Evolutionary conservation across 108 stramenopile species (phyloP).

Genomic region (Pseudonitzschia multiseries): DNA sequence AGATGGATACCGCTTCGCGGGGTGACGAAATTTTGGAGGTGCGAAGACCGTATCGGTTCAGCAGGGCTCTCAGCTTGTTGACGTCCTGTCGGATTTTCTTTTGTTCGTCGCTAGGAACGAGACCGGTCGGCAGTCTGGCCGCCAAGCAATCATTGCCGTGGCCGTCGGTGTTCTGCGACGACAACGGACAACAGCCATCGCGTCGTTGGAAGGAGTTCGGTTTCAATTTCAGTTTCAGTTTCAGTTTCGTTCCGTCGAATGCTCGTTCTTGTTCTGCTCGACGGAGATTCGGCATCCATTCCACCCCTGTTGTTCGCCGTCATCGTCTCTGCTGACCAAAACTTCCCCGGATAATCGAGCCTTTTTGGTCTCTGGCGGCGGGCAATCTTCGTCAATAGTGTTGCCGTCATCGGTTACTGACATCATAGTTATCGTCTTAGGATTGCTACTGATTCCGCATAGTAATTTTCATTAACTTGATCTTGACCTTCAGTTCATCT

Average conservation of each 20-base stretch:
- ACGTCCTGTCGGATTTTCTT: conserved; percentile 9
- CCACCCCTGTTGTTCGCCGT: neutral
- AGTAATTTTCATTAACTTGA: no score
- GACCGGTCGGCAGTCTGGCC: neutral
- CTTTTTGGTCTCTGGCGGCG: neutral
- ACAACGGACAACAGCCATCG: neutral
- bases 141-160: neutral
- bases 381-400: neutral
- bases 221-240: no score
- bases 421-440: neutral
- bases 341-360: neutral
- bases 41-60: conserved; percentile 48
- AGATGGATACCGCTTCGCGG: conserved; percentile 45
- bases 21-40: conserved; percentile 53
- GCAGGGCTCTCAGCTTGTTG: conserved; percentile 18
- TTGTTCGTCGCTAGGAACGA: neutral
- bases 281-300: neutral
- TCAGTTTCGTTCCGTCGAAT: neutral
- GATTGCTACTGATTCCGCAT: no score
- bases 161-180: neutral
- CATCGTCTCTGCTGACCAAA: neutral
- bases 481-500: no score
- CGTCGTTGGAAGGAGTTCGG: neutral
- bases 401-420: neutral
- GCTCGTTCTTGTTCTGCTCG: neutral